These are phyloP conservation scores for Geotrichum bryndzae DNA, from an alignment of 1,139 yeast species.

Conservation along the genomic window DNA sequence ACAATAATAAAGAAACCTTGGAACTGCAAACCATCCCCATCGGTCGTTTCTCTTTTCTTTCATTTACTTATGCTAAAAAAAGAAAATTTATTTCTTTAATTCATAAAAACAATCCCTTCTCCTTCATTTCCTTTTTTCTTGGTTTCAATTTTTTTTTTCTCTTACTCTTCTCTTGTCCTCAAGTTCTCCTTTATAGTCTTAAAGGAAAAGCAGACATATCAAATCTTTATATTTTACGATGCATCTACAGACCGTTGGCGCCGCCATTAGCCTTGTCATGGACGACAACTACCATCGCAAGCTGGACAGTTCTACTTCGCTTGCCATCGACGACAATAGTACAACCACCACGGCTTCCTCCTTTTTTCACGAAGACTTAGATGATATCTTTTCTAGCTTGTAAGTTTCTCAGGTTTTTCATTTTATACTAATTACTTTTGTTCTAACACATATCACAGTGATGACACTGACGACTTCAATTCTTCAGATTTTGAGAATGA, in stretches of 20 bases:
- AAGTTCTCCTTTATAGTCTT: not conserved
- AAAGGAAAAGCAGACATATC: not conserved
- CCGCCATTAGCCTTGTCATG: conserved; percentile 7
- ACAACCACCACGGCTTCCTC: not conserved
- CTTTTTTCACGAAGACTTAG: not conserved
- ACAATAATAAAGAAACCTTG: not conserved
- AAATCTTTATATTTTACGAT: not conserved
- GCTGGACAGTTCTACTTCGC: not conserved
- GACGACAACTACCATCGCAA: not conserved
- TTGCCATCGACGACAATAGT: not conserved
- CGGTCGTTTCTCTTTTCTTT: too few species aligned
- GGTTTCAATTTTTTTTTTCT: not conserved
- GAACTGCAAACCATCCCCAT: not conserved
- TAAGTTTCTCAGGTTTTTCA: not conserved
- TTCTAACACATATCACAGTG: not conserved
- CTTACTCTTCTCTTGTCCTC: not conserved
- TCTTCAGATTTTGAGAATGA: not conserved
- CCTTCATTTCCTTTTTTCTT: not conserved
- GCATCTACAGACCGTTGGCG: conserved; percentile 5
- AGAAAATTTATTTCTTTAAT: not conserved
- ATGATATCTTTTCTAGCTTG: not conserved
- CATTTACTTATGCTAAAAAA: too few species aligned
- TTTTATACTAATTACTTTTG: not conserved
- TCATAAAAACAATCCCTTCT: not conserved
- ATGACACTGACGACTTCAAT: not conserved